These are phyloP conservation scores for Saccharomycopsis fermentans DNA, from an alignment of 805 yeast genomes.

Conservation along the genomic window DNA sequence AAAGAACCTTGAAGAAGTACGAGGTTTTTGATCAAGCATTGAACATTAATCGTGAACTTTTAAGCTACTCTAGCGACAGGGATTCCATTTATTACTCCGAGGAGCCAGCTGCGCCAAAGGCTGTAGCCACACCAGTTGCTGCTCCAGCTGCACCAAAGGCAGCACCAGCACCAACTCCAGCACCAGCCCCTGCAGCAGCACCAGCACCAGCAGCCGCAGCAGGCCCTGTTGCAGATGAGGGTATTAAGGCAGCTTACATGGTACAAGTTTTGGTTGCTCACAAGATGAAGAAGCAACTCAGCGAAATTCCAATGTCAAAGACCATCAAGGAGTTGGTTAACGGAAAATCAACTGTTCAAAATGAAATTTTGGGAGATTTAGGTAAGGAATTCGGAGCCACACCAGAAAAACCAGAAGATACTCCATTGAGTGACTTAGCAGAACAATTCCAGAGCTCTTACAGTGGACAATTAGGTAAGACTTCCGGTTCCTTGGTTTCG, in stretches of 20 bases:
- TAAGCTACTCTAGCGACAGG: slow-evolving; percentile 92
- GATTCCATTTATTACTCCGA: slow-evolving; percentile 88
- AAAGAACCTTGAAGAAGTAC: slow-evolving; percentile 91
- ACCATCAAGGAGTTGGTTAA: slow-evolving; percentile 96
- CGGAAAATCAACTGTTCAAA: slow-evolving; percentile 97
- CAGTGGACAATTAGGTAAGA: slow-evolving; percentile 86
- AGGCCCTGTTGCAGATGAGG: slow-evolving; percentile 79
- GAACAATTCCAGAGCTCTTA: slow-evolving; percentile 90
- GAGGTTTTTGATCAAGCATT: slow-evolving; percentile 97
- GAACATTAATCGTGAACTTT: slow-evolving; percentile 74
- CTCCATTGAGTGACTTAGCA: slow-evolving; percentile 92
- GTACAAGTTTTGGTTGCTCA: slow-evolving; percentile 90
- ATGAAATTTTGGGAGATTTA: slow-evolving; percentile 95
- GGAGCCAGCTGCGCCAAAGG: slow-evolving; percentile 41
- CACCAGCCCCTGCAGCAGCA: slow-evolving; percentile 26
- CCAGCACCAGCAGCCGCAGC: slow-evolving; percentile 31
- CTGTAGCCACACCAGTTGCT: slow-evolving; percentile 34
- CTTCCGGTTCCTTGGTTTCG: slow-evolving; percentile 78
- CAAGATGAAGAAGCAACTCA: slow-evolving; percentile 85
- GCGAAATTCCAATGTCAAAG: slow-evolving; percentile 76
- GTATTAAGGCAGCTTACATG: slow-evolving; percentile 73
- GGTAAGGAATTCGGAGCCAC: slow-evolving; percentile 98
- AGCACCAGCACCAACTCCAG: slow-evolving; percentile 21
- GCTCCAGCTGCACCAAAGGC: slow-evolving; percentile 25
- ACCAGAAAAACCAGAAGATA: slow-evolving; percentile 98